Base-by-base conservation (phyloP, 331 rosid species). In the Erythrophleum ivorense region DNA sequence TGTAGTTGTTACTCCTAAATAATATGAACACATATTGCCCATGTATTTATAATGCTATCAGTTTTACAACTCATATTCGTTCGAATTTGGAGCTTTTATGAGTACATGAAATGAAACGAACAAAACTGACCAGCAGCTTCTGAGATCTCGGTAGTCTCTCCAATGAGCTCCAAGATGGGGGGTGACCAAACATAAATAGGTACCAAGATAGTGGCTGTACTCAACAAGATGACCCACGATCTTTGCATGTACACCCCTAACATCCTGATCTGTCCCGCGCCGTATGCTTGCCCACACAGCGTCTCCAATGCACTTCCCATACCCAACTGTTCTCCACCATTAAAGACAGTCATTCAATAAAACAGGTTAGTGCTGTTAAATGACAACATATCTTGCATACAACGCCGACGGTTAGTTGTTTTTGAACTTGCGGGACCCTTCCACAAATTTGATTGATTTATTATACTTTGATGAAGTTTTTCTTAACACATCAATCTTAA, bases 281-380 rank as follows among this genome's bases (percentile, higher is more conserved):
- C 97, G 10, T 50, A 92, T 77, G 97, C 97, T 87, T 92, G 97
- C 66, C 97, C 95, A 67, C 94, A 89, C 2, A 92, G 82, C 14
- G 95, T 91, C 89, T 92, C 97, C 91, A 92, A 53, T 54, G 97
- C 97, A 85, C 97, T 89, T 9, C 97, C 97, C 97, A 92, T 92
- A 10, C 97, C 97, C 89, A 88, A 78, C 97, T 92, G 74, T 10
- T 69, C 41, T 12, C 41, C 31, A 41, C 87, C 69, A 78, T 13
- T 19, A 16, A n/a, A 7, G 33, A 62, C 11, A 71, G 53, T 41
- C 53, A 40, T 60, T 59, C 54, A 76, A 10, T 48, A 36, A 46
- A 4, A 29, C 24, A 69, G 43, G 62, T 31, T n/a, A 73, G 50
- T 11, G 77, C 21, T 31, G 38, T 55, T 55, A 24, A 6, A 58